Conservation (phyloP, 2,329 filamentous ascomycete genomes). For the Nemania bipapillata region DNA sequence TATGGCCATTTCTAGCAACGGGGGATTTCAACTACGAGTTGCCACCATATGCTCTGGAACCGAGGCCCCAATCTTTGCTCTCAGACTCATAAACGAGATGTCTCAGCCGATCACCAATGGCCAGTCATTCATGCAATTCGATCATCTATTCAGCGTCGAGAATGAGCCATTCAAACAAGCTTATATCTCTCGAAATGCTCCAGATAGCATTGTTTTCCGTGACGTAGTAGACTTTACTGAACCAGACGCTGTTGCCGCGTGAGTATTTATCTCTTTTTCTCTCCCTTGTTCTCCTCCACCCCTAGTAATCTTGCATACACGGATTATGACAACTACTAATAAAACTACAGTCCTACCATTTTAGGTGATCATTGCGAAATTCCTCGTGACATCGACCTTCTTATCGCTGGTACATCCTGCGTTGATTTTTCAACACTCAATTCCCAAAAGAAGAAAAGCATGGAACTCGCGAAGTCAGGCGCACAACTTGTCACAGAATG, state of each 20-base stretch:
- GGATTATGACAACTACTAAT: too few species aligned
- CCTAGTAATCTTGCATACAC: too few species aligned
- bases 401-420: constrained; percentile 79
- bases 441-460: constrained; percentile 56
- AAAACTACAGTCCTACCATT: constrained; percentile 63
- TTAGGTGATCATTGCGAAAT: constrained; percentile 70
- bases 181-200: constrained; percentile 71
- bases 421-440: constrained; percentile 79
- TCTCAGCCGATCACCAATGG: constrained; percentile 47
- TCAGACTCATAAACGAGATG: constrained; percentile 66
- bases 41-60: constrained; percentile 84
- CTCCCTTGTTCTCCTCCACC: background rate
- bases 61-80: constrained; percentile 75
- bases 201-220: constrained; percentile 63
- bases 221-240: constrained; percentile 67
- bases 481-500: constrained; percentile 53
- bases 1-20: constrained; percentile 43
- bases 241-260: constrained; percentile 55
- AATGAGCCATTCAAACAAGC: constrained; percentile 72
- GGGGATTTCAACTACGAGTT: constrained; percentile 55
- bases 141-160: constrained; percentile 71
- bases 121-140: constrained; percentile 55
- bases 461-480: constrained; percentile 1
- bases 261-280: constrained; percentile 50
- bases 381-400: constrained; percentile 68